Base-by-base conservation (phyloP, 768 basidiomycete species). In the Xerocomellus amylosporus region DNA sequence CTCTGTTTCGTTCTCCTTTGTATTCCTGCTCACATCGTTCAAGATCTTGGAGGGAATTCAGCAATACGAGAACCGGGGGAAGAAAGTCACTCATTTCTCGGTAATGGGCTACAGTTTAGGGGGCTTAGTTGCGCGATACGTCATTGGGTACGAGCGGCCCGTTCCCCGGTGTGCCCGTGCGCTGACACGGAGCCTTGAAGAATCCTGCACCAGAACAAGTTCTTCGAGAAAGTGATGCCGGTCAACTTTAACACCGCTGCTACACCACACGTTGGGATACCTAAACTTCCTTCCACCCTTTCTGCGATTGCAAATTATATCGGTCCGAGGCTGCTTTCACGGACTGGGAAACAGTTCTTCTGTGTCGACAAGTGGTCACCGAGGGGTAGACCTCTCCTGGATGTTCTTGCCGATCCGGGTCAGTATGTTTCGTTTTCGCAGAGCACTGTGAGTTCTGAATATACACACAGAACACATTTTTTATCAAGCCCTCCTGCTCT, bases 181-280 rank as follows among this genome's bases (percentile, higher is more conserved):
- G 41, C 33, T 55, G 49, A 63, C 31, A n/a, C 19, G 15, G 20
- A 4, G 30, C 17, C 24, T 38, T 19, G 31, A 12, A 88, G 87
- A 3, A 79, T 89, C 42, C 73, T 92, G 30, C 72, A 83, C 53
- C 84, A 86, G 51, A 77, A 78, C 43, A 75, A 77, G 8, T 91
- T 93, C 74, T 95, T 95, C 64, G 76, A 85, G 2, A 72, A 74
- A 2, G 78, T 93, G 40, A 70, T 73, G 28, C 90, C 92, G 1
- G 78, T 89, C 50, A 92, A 91, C 68, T 95, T 94, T 69, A 83
- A 82, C 50, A 90, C 92, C 0, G 72, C 94, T 46, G 89, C 92
- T 38, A 90, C 92, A 0, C 93, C 93, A 2, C 87, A 91, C 57
- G 75, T 93, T 38, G 93, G 93, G 14, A 77, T 92, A 8, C 84